phyloP scores from a whole-genome alignment of 2,329 filamentous ascomycete species.

The Tolypocladium album region DNA sequence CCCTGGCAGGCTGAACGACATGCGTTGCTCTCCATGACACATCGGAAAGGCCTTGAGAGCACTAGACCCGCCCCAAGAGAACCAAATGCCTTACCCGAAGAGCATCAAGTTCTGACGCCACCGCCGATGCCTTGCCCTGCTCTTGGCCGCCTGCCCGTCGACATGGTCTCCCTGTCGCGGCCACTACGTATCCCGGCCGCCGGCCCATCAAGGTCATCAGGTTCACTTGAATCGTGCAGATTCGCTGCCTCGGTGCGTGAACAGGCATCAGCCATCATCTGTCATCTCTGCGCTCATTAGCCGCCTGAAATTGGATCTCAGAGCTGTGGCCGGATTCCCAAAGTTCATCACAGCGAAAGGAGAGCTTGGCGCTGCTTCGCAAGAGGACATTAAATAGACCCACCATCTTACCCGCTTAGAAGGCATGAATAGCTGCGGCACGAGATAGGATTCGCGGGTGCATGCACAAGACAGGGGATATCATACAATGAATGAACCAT shows the following conservation, averaged over 20 bases:
- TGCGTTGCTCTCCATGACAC: not conserved
- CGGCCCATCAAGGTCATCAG: not conserved
- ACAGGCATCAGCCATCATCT: not conserved
- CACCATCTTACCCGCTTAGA: too few relatives aligned
- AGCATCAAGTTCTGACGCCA: not conserved
- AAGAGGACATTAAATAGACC: not conserved
- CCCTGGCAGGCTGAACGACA: conserved; percentile 48
- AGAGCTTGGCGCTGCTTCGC: not conserved
- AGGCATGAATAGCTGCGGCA: not conserved
- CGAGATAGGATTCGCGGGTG: not conserved
- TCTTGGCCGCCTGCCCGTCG: not conserved
- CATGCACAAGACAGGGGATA: not conserved
- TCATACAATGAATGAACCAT: not conserved
- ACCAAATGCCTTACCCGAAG: not conserved
- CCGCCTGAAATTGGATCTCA: not conserved
- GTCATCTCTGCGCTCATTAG: not conserved
- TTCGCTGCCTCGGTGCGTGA: not conserved
- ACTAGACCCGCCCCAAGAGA: not conserved
- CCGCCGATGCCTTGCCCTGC: not conserved
- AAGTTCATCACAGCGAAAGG: too few relatives aligned
- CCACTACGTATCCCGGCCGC: not conserved
- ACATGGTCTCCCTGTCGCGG: not conserved
- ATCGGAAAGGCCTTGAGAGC: not conserved
- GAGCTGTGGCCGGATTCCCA: not conserved
- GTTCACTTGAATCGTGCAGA: not conserved